Conservation (phyloP, 768 basidiomycete genomes). For the Strobilomyces dryophilus region DNA sequence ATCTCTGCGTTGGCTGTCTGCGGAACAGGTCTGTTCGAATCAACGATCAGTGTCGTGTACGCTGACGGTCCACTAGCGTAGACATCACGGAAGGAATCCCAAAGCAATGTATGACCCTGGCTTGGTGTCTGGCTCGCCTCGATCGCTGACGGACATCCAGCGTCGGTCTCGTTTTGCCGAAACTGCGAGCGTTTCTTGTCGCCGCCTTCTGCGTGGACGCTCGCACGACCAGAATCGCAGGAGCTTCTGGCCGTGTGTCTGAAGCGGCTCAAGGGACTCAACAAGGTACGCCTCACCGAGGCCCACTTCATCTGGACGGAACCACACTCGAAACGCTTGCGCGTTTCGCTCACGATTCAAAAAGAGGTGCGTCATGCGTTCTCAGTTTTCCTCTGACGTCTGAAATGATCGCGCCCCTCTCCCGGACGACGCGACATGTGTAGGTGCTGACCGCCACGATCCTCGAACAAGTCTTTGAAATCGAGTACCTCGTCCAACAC, state of each 20-base stretch:
- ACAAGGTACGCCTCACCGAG: conserved; percentile 94
- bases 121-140: background rate
- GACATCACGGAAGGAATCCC: conserved; percentile 99
- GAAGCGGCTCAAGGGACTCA: conserved; percentile 90
- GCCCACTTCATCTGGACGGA: conserved; percentile 99
- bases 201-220: conserved; percentile 83
- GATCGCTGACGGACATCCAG: conserved; percentile 34
- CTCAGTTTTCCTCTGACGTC: no score
- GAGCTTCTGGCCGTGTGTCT: conserved; percentile 93
- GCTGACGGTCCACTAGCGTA: conserved; percentile 44
- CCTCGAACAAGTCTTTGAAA: conserved; percentile 95
- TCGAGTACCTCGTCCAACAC: conserved; percentile 92
- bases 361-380: conserved; percentile 69
- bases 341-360: conserved; percentile 94
- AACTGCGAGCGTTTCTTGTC: conserved; percentile 96
- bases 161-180: conserved; percentile 87
- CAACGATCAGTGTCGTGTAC: background rate
- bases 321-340: conserved; percentile 90
- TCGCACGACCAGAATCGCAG: conserved; percentile 84
- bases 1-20: conserved; percentile 85
- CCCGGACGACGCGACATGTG: conserved; percentile 11
- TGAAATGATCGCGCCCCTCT: background rate
- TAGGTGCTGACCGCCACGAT: conserved; percentile 92
- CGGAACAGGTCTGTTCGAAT: conserved; percentile 66
- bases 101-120: conserved; percentile 66